Percentiles rank a stretch among this genome's conserved stretches.
Conservation (phyloP, 78 protist species). For the Dictyostelium intermedium region DNA sequence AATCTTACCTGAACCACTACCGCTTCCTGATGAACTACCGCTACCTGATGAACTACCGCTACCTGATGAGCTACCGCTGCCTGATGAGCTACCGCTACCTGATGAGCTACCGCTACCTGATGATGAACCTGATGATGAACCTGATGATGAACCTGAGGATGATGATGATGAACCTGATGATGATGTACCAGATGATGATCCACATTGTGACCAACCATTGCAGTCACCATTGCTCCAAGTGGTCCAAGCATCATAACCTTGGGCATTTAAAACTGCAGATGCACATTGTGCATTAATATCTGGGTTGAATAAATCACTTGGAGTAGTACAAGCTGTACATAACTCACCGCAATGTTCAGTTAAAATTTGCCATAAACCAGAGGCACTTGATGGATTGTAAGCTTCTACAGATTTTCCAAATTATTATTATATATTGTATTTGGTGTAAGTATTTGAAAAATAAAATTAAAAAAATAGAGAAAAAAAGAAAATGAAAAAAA, state of each 20-base stretch:
- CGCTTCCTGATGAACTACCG: slow-evolving; percentile 14
- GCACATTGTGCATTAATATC: slow-evolving; percentile 67
- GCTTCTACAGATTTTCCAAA: not conserved
- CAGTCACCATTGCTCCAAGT: slow-evolving; percentile 67
- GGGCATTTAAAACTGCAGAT: slow-evolving; percentile 40
- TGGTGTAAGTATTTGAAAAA: not conserved
- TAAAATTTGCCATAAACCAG: slow-evolving; percentile 64
- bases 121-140: not conserved
- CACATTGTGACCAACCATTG: slow-evolving; percentile 40
- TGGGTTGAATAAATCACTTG: slow-evolving; percentile 61
- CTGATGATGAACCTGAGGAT: not conserved
- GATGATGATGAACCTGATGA: not conserved
- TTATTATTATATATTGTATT: not conserved
- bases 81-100: not conserved
- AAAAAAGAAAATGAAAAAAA: not conserved
- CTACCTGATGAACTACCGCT: slow-evolving; percentile 22
- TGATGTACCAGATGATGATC: slow-evolving; percentile 6
- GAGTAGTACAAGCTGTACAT: slow-evolving; percentile 11
- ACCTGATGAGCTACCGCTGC: slow-evolving; percentile 26
- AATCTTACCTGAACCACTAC: slow-evolving; percentile 1
- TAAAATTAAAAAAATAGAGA: no score
- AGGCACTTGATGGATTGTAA: slow-evolving; percentile 49
- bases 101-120: slow-evolving; percentile 18
- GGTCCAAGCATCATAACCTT: slow-evolving; percentile 75
- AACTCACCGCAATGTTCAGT: slow-evolving; percentile 27